A percentile compares a stretch with the other conserved stretches of the same genome.
These are phyloP conservation scores for Parafenestella ontariensis DNA, from an alignment of 2,329 filamentous ascomycete species.

Conservation along the genomic window DNA sequence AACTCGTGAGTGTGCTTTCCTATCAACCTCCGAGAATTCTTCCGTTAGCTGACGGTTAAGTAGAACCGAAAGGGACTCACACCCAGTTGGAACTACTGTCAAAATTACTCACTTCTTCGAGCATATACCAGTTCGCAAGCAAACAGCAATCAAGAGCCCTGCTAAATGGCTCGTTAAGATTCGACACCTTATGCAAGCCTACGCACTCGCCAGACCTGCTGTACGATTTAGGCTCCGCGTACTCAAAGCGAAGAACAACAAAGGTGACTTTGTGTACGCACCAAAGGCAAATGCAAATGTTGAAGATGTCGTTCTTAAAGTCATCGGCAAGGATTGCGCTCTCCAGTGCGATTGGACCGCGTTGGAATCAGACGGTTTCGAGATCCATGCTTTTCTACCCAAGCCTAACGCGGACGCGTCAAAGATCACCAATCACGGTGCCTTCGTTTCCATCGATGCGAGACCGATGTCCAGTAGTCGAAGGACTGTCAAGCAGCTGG, in stretches of 20 bases:
- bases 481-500: conserved; percentile 67
- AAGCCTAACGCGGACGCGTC: conserved; percentile 53
- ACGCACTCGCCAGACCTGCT: conserved; percentile 70
- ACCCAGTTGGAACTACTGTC: conserved; percentile 74
- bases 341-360: conserved; percentile 60
- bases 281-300: conserved; percentile 59
- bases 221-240: conserved; percentile 68
- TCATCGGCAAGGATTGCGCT: conserved; percentile 66
- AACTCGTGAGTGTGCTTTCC: conserved; percentile 41
- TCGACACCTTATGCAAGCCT: conserved; percentile 67
- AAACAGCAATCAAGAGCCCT: conserved; percentile 64
- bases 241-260: conserved; percentile 59
- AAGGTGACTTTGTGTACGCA: conserved; percentile 67
- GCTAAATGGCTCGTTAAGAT: conserved; percentile 64
- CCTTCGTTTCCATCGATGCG: conserved; percentile 72
- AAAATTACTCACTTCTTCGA: conserved; percentile 66
- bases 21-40: neutral
- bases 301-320: conserved; percentile 66
- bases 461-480: conserved; percentile 66
- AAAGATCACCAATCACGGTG: conserved; percentile 52
- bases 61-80: conserved; percentile 52
- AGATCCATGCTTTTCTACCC: conserved; percentile 66
- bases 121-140: conserved; percentile 68
- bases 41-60: conserved; percentile 6
- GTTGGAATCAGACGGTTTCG: conserved; percentile 50